Conservation (phyloP, 176 grass and related monocot genomes). For the Oryza glaberrima region DNA sequence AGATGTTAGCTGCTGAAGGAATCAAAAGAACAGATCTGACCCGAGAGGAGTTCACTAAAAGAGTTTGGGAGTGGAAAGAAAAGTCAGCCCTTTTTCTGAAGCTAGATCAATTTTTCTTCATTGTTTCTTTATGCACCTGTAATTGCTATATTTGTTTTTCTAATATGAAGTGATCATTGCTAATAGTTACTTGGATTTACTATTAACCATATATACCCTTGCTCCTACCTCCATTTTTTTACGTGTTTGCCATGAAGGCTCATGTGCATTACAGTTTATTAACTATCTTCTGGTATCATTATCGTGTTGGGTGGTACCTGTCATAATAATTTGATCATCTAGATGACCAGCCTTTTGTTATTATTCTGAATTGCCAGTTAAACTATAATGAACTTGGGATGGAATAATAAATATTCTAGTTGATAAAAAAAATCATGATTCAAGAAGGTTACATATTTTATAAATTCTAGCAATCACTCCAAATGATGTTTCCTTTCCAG, state of each 20-base stretch:
- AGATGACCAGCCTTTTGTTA: background rate
- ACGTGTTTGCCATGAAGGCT: background rate
- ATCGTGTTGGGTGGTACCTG: background rate
- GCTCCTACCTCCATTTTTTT: background rate
- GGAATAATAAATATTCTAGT: conserved; percentile 9
- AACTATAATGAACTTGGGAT: conserved; percentile 18
- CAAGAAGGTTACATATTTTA: background rate
- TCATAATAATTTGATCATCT: conserved; percentile 10
- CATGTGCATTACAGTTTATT: conserved; percentile 15
- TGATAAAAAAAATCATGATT: conserved; percentile 2
- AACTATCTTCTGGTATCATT: conserved; percentile 25
- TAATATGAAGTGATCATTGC: conserved; percentile 26
- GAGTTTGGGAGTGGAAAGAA: conserved; percentile 99
- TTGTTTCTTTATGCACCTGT: conserved; percentile 18
- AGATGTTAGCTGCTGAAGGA: conserved; percentile 93
- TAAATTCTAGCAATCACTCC: conserved; percentile 1
- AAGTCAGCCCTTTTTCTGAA: conserved; percentile 63
- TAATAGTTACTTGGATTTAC: conserved; percentile 19
- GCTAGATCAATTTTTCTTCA: conserved; percentile 28
- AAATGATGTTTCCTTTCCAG: conserved; percentile 52
- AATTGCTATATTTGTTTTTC: background rate
- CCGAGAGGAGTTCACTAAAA: conserved; percentile 89
- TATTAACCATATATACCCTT: conserved; percentile 5
- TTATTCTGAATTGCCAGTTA: conserved; percentile 14
- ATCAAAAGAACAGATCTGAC: conserved; percentile 92